phyloP scores from a whole-genome alignment of 495 filamentous ascomycete species.

The Lepidopterella palustris region DNA sequence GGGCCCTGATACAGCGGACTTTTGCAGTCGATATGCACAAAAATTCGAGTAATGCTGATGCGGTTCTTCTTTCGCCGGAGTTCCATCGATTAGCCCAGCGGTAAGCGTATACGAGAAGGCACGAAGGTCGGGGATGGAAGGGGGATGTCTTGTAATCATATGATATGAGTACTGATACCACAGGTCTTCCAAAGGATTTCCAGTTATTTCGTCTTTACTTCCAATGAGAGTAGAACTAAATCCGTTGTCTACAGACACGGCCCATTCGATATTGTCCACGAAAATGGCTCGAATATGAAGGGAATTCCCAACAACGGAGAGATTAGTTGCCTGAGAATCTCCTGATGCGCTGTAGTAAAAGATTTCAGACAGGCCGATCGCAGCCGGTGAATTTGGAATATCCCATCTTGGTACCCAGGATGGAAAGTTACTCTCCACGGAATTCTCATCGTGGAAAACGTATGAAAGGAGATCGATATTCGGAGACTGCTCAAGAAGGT shows the following conservation, averaged over 20 bases:
- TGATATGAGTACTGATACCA: background rate
- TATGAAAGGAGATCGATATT: background rate
- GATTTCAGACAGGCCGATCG: background rate
- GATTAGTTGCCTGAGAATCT: background rate
- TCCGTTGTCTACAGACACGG: background rate
- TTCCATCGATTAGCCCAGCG: background rate
- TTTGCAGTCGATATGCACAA: background rate
- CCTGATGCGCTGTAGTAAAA: background rate
- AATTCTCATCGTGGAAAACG: background rate
- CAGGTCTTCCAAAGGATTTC: background rate
- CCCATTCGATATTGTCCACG: background rate
- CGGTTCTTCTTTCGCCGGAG: background rate
- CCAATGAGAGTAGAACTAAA: background rate
- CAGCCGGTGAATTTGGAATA: background rate
- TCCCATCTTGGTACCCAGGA: conserved; percentile 6
- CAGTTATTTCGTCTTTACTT: no score
- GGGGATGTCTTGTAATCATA: background rate
- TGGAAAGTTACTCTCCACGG: background rate
- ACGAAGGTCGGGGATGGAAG: background rate
- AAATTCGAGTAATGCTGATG: background rate
- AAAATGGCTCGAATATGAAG: background rate
- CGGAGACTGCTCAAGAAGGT: background rate
- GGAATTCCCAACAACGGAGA: background rate
- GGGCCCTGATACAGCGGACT: background rate
- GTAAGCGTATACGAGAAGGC: background rate